phyloP scores from a whole-genome alignment of 2,329 filamentous ascomycete species.

The Rhytidhysteron rufulum region DNA sequence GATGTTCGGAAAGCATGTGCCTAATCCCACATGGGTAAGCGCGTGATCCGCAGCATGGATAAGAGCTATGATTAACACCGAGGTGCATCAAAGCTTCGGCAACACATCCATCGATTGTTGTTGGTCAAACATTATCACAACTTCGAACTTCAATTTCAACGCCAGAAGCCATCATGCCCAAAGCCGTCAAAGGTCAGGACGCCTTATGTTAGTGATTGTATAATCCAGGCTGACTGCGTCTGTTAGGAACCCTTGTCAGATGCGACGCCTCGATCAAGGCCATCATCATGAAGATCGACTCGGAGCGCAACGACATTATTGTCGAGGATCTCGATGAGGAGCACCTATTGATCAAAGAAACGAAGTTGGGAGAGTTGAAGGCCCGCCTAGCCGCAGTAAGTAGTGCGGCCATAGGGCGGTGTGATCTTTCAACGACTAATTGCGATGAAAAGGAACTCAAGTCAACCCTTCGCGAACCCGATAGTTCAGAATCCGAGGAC shows the following conservation, averaged over 20 bases:
- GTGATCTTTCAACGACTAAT: neutral
- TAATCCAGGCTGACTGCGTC: conserved; percentile 3
- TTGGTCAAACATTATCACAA: neutral
- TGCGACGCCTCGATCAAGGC: conserved; percentile 86
- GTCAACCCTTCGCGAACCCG: conserved; percentile 32
- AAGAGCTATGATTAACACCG: no score
- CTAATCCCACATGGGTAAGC: no score
- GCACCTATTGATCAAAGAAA: conserved; percentile 70
- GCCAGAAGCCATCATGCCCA: conserved; percentile 46
- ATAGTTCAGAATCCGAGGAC: conserved; percentile 33
- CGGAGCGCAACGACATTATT: conserved; percentile 65
- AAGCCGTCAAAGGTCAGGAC: conserved; percentile 53
- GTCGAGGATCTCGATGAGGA: conserved; percentile 78
- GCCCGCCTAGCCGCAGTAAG: conserved; percentile 63
- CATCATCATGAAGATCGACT: conserved; percentile 75
- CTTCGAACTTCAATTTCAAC: neutral
- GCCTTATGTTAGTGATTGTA: neutral
- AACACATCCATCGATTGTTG: no score
- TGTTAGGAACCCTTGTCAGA: conserved; percentile 66
- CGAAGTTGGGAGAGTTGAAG: conserved; percentile 67
- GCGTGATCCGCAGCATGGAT: no score
- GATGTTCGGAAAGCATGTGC: no score
- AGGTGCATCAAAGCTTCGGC: no score
- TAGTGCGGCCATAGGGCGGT: neutral
- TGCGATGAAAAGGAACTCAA: conserved; percentile 28